Conservation (phyloP, 2,329 filamentous ascomycete genomes). For the Metarhizium rileyi region DNA sequence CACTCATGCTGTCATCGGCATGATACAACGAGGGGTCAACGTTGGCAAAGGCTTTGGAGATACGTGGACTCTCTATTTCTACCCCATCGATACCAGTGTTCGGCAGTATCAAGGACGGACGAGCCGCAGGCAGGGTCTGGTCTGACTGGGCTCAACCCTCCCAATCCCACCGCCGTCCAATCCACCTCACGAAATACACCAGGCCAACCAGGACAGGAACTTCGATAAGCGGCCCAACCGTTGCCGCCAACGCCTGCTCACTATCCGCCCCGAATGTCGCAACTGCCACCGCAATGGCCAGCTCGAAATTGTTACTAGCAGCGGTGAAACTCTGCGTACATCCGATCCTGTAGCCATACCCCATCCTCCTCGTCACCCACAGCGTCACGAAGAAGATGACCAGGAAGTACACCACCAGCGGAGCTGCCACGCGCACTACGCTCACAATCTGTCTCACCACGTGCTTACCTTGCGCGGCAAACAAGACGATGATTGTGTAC, state of each 20-base stretch:
- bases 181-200: conserved; percentile 51
- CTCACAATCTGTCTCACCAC: conserved; percentile 78
- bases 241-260: conserved; percentile 71
- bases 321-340: conserved; percentile 81
- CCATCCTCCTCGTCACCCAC: conserved; percentile 48
- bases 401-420: conserved; percentile 71
- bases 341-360: conserved; percentile 62
- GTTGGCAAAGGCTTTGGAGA: neutral
- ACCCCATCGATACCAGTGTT: neutral
- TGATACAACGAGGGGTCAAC: neutral
- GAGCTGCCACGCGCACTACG: conserved; percentile 71
- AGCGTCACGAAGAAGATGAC: conserved; percentile 65
- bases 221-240: conserved; percentile 78
- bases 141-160: neutral
- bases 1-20: neutral
- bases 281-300: conserved; percentile 81
- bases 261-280: conserved; percentile 70
- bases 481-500: conserved; percentile 80
- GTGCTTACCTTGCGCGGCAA: conserved; percentile 67
- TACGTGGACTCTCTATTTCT: neutral
- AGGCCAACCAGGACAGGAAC: conserved; percentile 71
- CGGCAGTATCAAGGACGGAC: neutral
- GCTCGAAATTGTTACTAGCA: conserved; percentile 87
- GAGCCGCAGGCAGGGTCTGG: neutral
- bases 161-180: conserved; percentile 6